These are phyloP conservation scores for Ophiostoma ips DNA, from an alignment of 2,329 filamentous ascomycete species.

Conservation along the genomic window DNA sequence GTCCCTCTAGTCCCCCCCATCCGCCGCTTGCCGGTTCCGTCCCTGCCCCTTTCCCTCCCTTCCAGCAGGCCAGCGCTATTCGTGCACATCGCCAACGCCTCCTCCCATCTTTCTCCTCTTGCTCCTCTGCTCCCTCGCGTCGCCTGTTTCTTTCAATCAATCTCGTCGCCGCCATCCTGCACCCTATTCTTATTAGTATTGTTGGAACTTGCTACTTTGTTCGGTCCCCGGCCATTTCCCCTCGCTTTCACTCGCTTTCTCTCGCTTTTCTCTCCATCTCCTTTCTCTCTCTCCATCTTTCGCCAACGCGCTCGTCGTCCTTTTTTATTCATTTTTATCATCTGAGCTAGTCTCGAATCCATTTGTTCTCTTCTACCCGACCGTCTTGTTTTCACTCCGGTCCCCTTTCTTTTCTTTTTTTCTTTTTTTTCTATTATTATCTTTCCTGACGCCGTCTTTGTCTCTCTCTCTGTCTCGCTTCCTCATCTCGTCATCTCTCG, in stretches of 20 bases:
- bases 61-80: not conserved
- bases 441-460: not conserved
- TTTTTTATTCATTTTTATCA: not conserved
- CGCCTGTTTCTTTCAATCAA: not conserved
- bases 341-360: not conserved
- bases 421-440: not conserved
- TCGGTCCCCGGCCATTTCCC: not conserved
- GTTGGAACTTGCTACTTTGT: constrained; percentile 9
- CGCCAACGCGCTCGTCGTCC: not conserved
- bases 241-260: constrained; percentile 1
- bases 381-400: no score
- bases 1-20: not conserved
- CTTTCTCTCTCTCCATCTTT: not conserved
- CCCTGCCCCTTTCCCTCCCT: not conserved
- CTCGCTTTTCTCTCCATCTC: not conserved
- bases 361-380: not conserved
- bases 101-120: not conserved
- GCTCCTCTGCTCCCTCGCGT: not conserved
- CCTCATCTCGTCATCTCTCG: not conserved
- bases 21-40: not conserved
- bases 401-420: not conserved
- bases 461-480: not conserved
- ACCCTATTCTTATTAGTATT: constrained; percentile 3
- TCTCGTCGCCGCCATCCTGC: not conserved
- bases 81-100: not conserved